A percentile compares a stretch with the other conserved stretches of the same genome.
Evolutionary conservation across 345 rosid genomes (phyloP).

Genomic region (Garcia nutans): DNA sequence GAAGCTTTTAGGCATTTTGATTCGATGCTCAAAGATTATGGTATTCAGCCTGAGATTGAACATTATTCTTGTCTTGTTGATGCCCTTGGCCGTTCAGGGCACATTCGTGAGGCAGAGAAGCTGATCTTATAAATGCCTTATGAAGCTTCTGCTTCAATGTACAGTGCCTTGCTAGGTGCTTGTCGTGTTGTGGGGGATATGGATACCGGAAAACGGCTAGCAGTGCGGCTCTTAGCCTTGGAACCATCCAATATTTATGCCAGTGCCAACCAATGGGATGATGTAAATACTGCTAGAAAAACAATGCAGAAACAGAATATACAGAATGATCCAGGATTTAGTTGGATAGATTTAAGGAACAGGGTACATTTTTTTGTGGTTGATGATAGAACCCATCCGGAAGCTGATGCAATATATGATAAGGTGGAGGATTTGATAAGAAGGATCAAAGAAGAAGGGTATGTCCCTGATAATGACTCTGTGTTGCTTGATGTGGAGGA

Average conservation of each 20-base stretch:
- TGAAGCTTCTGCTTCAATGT: slow-evolving; percentile 57
- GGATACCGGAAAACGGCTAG: slow-evolving; percentile 50
- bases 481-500: slow-evolving; percentile 52
- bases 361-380: slow-evolving; percentile 48
- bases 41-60: slow-evolving; percentile 56
- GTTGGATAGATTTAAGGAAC: slow-evolving; percentile 60
- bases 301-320: slow-evolving; percentile 47
- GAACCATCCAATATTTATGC: slow-evolving; percentile 64
- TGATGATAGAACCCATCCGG: slow-evolving; percentile 48
- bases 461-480: slow-evolving; percentile 48
- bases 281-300: slow-evolving; percentile 38
- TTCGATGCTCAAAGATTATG: slow-evolving; percentile 45
- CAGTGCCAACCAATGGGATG: slow-evolving; percentile 51
- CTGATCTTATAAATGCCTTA: slow-evolving; percentile 50
- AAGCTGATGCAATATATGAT: slow-evolving; percentile 33
- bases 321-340: slow-evolving; percentile 61
- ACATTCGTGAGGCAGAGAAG: slow-evolving; percentile 48
- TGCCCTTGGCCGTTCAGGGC: slow-evolving; percentile 62
- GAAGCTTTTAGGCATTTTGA: slow-evolving; percentile 44
- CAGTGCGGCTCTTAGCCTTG: slow-evolving; percentile 44
- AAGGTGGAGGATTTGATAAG: slow-evolving; percentile 45
- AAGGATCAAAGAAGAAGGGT: slow-evolving; percentile 53
- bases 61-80: slow-evolving; percentile 63
- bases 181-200: slow-evolving; percentile 49
- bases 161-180: slow-evolving; percentile 56